phyloP scores from a whole-genome alignment of 2,329 filamentous ascomycete species.

The Eutypa lata region DNA sequence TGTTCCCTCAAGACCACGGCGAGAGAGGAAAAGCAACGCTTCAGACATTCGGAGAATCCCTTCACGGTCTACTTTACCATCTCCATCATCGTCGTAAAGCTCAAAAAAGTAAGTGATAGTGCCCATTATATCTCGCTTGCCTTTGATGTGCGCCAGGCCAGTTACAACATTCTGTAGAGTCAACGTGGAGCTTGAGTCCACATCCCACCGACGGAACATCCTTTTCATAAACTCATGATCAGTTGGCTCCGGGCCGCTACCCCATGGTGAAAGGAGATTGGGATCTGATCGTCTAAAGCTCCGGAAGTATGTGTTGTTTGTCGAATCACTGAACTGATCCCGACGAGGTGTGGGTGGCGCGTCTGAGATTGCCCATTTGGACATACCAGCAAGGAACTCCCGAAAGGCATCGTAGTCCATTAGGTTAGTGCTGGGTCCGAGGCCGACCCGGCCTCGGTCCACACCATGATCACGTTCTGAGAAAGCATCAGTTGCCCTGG shows the following conservation, averaged over 20 bases:
- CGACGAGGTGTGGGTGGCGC: slow-evolving; percentile 61
- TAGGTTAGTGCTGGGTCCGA: slow-evolving; percentile 83
- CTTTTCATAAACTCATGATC: slow-evolving; percentile 93
- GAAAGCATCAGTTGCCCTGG: slow-evolving; percentile 41
- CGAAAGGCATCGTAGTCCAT: slow-evolving; percentile 98
- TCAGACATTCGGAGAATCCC: slow-evolving; percentile 94
- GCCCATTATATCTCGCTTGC: slow-evolving; percentile 93
- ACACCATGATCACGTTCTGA: slow-evolving; percentile 50
- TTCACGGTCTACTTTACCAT: slow-evolving; percentile 90
- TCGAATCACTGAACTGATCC: slow-evolving; percentile 46
- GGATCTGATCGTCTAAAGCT: slow-evolving; percentile 47
- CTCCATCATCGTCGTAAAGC: slow-evolving; percentile 88
- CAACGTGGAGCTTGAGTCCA: slow-evolving; percentile 70
- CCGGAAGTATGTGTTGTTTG: slow-evolving; percentile 58
- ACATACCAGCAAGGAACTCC: slow-evolving; percentile 85
- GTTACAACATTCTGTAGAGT: slow-evolving; percentile 90
- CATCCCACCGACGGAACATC: slow-evolving; percentile 85
- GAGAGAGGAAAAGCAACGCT: slow-evolving; percentile 85
- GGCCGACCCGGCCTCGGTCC: slow-evolving; percentile 81
- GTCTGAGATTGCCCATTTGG: slow-evolving; percentile 92
- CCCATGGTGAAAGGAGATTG: slow-evolving; percentile 50
- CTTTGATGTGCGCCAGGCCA: slow-evolving; percentile 87
- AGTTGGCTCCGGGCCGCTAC: slow-evolving; percentile 63
- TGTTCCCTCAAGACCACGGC: slow-evolving; percentile 77
- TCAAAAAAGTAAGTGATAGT: slow-evolving; percentile 98